Evolutionary conservation across 2,329 filamentous ascomycete species (phyloP), one percentile per base, ranked within the genome.

Genomic region (Calonectria pseudoreteaudii): DNA sequence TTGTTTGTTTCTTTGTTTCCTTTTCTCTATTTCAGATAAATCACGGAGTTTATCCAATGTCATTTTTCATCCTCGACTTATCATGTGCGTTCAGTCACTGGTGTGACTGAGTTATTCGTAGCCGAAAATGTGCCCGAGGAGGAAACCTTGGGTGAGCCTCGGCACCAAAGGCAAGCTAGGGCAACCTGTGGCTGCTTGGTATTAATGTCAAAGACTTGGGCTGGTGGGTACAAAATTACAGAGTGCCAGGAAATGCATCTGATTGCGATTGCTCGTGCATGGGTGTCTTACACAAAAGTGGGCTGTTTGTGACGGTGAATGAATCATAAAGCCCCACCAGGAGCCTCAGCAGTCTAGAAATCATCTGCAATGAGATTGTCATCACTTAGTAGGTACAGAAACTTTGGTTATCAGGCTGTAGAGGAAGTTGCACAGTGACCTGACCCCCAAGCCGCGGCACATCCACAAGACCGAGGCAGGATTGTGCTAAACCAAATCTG

Each of bases 11-110:
- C 41, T 56, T 58, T 67, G 65, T 30, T 58, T 28, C 73, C 65
- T 72, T 66, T 72, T 50, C 60, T 10, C 68, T 67, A 64, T 16
- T 62, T 62, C 56, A 62, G 69, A 53, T 52, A 38, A 76, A 41
- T 65, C 56, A 68, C 70, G 36, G 31, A 30, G 36, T 69, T 23
- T 23, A 26, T 62, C 58, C 49, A 62, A 52, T 44, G 41, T 28
- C 38, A 69, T 44, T 44, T 70, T 76, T 65, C 30, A 34, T 38
- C 67, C 16, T 44, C n/a, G n/a, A 47, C 23, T 47, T 47, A 62
- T 28, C 56, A 62, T 62, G 56, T 62, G 56, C 16, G 56, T 20
- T 34, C 23, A 11, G 13, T 28, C 14, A 31, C 41, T 60, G 6
- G 14, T 9, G n/a, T 47, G 44, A 38, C 28, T 62, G n/a, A n/a